Evolutionary conservation across 257 asterid genomes (phyloP).

Genomic region (Gentiana straminea): DNA sequence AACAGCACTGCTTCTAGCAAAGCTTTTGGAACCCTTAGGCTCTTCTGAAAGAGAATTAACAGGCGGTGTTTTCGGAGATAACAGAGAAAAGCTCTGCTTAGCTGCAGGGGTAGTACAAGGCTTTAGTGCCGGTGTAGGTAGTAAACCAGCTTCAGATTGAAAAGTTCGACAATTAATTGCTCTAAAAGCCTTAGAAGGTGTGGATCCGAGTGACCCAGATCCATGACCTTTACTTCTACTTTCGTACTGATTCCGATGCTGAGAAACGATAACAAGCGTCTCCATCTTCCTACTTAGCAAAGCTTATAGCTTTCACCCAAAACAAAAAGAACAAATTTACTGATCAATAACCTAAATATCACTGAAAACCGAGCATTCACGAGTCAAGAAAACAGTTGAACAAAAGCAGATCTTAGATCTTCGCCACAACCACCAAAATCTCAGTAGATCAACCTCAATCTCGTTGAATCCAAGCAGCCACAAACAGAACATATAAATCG

Average conservation of each 20-base stretch:
- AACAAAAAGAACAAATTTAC: constrained; percentile 9
- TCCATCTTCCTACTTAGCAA: constrained; percentile 33
- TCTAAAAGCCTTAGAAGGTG: constrained; percentile 23
- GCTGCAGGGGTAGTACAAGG: constrained; percentile 23
- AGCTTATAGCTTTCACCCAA: constrained; percentile 2
- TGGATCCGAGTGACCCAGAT: constrained; percentile 27
- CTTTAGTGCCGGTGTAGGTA: constrained; percentile 37
- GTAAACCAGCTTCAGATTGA: constrained; percentile 46
- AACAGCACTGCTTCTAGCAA: constrained; percentile 25
- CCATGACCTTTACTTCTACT: constrained; percentile 22
- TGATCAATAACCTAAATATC: constrained; percentile 10
- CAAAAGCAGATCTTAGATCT: constrained; percentile 33
- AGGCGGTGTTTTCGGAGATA: constrained; percentile 33
- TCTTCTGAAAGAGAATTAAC: constrained; percentile 13
- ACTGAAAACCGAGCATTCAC: background rate
- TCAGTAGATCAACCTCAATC: constrained; percentile 36
- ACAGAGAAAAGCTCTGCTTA: constrained; percentile 13
- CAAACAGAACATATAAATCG: constrained; percentile 34
- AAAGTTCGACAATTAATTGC: constrained; percentile 53
- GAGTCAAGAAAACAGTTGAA: constrained; percentile 4
- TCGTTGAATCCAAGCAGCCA: constrained; percentile 20
- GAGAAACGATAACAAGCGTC: constrained; percentile 55
- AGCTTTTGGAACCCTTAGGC: constrained; percentile 21
- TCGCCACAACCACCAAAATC: constrained; percentile 67
- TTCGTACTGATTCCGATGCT: constrained; percentile 47